Evolutionary conservation across 2,329 filamentous ascomycete genomes (phyloP).

Genomic region (Ambrosiella beaveri): DNA sequence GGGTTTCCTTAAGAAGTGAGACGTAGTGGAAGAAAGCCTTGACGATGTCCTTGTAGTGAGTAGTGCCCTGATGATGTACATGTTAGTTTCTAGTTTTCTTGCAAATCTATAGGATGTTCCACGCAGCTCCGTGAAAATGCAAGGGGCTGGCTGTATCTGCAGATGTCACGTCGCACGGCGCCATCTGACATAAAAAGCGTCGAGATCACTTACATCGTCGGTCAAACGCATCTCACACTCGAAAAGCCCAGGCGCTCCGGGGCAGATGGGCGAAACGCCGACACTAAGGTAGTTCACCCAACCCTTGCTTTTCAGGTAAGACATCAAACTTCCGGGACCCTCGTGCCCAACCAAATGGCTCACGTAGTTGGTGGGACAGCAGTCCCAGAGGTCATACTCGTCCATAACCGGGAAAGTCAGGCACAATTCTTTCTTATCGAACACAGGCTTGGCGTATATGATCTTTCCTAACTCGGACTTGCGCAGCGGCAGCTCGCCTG

Average conservation of each 20-base stretch:
- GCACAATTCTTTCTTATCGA: slow-evolving; percentile 66
- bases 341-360: slow-evolving; percentile 84
- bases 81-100: not conserved
- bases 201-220: slow-evolving; percentile 43
- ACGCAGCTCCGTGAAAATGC: too few species aligned
- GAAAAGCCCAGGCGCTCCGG: slow-evolving; percentile 61
- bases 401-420: slow-evolving; percentile 74
- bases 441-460: slow-evolving; percentile 78
- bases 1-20: slow-evolving; percentile 60
- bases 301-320: slow-evolving; percentile 76
- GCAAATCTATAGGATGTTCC: too few species aligned
- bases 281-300: slow-evolving; percentile 76
- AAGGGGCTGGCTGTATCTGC: too few species aligned
- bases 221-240: slow-evolving; percentile 66
- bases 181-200: not conserved
- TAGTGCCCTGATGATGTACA: slow-evolving; percentile 37
- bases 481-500: slow-evolving; percentile 32
- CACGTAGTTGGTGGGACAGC: slow-evolving; percentile 70
- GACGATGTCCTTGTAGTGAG: slow-evolving; percentile 64
- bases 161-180: too few species aligned
- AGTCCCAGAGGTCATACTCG: slow-evolving; percentile 62
- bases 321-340: slow-evolving; percentile 78
- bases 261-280: slow-evolving; percentile 58
- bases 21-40: slow-evolving; percentile 86
- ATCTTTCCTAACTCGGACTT: slow-evolving; percentile 41